Conservation (phyloP, 2,329 filamentous ascomycete species). For the Chaetomium olivaceum region DNA sequence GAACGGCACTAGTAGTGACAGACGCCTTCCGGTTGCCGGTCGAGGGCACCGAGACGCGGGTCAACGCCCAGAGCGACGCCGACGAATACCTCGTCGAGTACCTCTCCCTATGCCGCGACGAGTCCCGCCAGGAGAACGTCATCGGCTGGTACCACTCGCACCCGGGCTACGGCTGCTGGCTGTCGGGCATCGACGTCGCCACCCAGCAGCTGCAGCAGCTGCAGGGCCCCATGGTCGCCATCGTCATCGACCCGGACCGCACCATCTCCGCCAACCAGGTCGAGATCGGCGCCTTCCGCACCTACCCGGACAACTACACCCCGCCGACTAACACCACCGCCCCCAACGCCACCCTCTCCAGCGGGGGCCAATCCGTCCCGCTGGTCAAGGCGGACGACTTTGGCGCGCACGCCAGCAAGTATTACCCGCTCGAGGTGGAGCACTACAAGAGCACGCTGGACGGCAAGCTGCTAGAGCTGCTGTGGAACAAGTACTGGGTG, state of each 20-base stretch:
- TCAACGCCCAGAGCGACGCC: slow-evolving; percentile 93
- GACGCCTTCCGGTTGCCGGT: slow-evolving; percentile 93
- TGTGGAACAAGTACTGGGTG: slow-evolving; percentile 99
- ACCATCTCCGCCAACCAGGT: slow-evolving; percentile 94
- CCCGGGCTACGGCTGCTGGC: slow-evolving; percentile 97
- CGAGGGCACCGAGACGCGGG: slow-evolving; percentile 96
- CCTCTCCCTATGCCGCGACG: slow-evolving; percentile 72
- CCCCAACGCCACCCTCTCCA: neutral
- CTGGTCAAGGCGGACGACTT: slow-evolving; percentile 95
- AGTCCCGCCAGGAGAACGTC: slow-evolving; percentile 80
- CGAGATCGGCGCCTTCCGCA: slow-evolving; percentile 95
- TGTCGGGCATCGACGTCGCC: slow-evolving; percentile 90
- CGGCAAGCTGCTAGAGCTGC: slow-evolving; percentile 76
- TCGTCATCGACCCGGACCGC: slow-evolving; percentile 94
- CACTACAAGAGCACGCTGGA: slow-evolving; percentile 95
- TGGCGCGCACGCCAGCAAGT: slow-evolving; percentile 84
- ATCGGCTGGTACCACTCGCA: slow-evolving; percentile 99
- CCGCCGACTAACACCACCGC: slow-evolving; percentile 36
- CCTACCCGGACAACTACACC: slow-evolving; percentile 76
- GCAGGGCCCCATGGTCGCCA: slow-evolving; percentile 88
- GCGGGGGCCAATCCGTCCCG: slow-evolving; percentile 69
- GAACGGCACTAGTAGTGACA: slow-evolving; percentile 84
- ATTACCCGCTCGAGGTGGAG: slow-evolving; percentile 88
- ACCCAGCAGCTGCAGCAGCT: slow-evolving; percentile 87
- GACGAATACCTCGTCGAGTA: slow-evolving; percentile 97